Conservation (phyloP, 371 early-diverging fungal genomes). For the Mortierella sp. region DNA sequence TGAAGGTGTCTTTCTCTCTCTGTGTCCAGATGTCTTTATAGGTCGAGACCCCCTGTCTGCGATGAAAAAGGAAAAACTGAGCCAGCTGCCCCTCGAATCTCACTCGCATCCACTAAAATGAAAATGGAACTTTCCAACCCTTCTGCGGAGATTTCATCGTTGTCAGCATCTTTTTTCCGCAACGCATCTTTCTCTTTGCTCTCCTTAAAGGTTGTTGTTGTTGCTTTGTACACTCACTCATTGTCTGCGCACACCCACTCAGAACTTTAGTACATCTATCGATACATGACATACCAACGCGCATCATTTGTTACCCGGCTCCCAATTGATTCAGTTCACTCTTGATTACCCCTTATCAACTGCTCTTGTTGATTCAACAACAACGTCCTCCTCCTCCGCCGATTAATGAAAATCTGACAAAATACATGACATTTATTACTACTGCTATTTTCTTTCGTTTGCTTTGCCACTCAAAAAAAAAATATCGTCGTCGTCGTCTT, state of each 20-base stretch:
- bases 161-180: neutral
- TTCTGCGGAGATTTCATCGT: neutral
- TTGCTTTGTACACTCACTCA: neutral
- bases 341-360: neutral
- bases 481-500: neutral
- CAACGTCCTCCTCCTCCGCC: neutral
- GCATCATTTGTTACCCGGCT: neutral
- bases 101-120: neutral
- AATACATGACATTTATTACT: constrained; percentile 6
- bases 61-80: constrained; percentile 16
- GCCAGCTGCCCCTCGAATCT: constrained; percentile 16
- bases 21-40: neutral
- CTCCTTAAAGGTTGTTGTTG: too few species aligned
- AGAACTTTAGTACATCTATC: neutral
- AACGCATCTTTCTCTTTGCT: neutral
- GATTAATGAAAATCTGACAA: neutral
- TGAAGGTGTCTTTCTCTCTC: neutral
- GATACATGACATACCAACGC: neutral
- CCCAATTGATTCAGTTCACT: neutral
- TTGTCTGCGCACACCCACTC: neutral
- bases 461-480: constrained; percentile 1
- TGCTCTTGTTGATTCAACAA: neutral
- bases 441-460: neutral
- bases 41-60: constrained; percentile 7
- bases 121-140: constrained; percentile 6